Conservation (phyloP, 805 yeast species). For the Kluyveromyces siamensis region DNA sequence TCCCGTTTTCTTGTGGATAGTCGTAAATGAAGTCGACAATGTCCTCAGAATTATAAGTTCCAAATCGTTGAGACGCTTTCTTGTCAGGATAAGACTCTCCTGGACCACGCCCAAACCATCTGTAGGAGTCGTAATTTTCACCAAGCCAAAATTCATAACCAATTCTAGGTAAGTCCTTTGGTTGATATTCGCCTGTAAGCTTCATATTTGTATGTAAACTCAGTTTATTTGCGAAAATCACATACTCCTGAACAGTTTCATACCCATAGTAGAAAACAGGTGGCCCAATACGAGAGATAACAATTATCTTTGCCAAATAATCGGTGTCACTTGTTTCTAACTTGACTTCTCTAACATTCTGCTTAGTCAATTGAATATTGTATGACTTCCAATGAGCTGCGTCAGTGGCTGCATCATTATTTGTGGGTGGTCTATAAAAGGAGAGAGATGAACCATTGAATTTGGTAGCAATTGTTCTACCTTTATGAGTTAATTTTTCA, state of each 20-base stretch:
- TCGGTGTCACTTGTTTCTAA: neutral
- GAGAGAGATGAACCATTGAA: neutral
- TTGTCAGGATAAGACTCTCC: conserved; percentile 1
- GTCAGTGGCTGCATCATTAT: neutral
- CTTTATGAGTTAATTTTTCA: neutral
- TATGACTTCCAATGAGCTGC: neutral
- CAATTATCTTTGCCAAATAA: neutral
- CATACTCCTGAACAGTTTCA: neutral
- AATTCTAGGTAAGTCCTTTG: neutral
- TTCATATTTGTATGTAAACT: neutral
- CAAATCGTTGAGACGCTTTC: neutral
- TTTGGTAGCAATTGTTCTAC: neutral
- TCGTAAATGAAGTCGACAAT: neutral
- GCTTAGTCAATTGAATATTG: neutral
- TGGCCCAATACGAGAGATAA: neutral
- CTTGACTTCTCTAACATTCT: neutral
- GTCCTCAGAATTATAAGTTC: neutral
- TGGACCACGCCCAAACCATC: conserved; percentile 1
- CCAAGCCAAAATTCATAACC: conserved; percentile 1
- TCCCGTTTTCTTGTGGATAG: conserved; percentile 1
- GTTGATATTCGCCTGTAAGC: neutral
- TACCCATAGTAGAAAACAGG: neutral
- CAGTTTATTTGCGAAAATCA: neutral
- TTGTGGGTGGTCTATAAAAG: neutral
- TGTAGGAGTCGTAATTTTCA: neutral